Evolutionary conservation across 805 yeast species (phyloP), one percentile per base, ranked within the genome.

Genomic region (Myxozyma nipponensis): DNA sequence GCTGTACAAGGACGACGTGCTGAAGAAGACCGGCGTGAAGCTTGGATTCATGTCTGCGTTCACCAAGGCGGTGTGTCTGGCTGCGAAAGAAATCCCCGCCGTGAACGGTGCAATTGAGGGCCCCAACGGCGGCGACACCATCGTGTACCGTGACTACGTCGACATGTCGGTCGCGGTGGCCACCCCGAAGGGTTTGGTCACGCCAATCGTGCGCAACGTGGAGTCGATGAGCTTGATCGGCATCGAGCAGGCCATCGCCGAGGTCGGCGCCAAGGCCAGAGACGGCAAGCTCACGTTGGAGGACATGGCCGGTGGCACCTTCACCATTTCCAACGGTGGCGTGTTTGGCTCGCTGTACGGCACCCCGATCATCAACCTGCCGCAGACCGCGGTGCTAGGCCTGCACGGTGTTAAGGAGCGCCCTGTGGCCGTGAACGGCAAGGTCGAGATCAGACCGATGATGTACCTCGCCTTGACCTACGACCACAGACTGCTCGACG

Each of bases 221-320:
- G 98, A 93, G 76, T 83, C 95, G 25, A 74, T 86, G 61, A 79
- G 88, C 42, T 86, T 93, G 42, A 74, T 93, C 64, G 97, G 86
- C 59, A 83, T 93, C 59, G 98, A 93, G 75, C 72, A 82, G 63
- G 96, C 87, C 72, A 91, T 93, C 61, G 69, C 81, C 49, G 72
- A 74, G 62, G 77, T 93, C 65, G 93, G 97, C 72, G 76, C 75
- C 67, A 91, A 88, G 76, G 98, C 98, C 57, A 86, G 98, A 72
- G 98, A 91, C 69, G 93, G 93, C 66, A 90, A 93, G 75, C 79
- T 93, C 67, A 87, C 97, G 49, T 74, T 93, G 60, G 98, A 93
- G 77, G 98, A 93, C 72, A 91, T 93, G 98, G 80, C 96, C 55
- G 98, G 98, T 71, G 98, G 98, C 72, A 90, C 98, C 54, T 90